phyloP scores from a whole-genome alignment of 768 basidiomycete genomes.

The Lactarius deliciosus region DNA sequence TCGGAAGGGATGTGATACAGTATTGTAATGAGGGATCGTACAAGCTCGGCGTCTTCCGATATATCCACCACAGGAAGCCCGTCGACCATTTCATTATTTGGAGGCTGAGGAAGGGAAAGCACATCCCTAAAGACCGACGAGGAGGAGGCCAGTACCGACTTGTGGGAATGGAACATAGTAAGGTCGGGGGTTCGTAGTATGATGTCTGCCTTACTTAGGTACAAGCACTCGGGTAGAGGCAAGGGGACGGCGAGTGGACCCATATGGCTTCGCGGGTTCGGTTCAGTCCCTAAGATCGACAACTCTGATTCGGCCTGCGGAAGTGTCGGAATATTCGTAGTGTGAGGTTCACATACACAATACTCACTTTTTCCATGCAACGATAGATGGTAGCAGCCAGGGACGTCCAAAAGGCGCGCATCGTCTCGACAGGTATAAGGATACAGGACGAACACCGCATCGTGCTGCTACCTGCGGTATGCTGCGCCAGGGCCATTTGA shows the following conservation, averaged over 20 bases:
- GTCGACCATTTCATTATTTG: background rate
- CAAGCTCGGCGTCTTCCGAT: slow-evolving; percentile 15
- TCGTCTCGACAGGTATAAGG: background rate
- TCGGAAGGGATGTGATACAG: background rate
- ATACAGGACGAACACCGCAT: background rate
- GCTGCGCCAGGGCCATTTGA: slow-evolving; percentile 2
- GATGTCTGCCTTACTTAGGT: slow-evolving; percentile 7
- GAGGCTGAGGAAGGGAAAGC: slow-evolving; percentile 32
- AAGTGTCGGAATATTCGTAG: background rate
- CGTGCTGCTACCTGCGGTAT: background rate
- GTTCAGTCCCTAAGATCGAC: background rate
- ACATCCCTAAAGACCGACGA: slow-evolving; percentile 37
- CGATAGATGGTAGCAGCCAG: background rate
- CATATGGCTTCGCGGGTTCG: no score
- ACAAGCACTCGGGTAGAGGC: background rate
- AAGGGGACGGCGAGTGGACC: no score
- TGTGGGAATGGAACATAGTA: slow-evolving; percentile 34
- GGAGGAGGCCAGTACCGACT: slow-evolving; percentile 34
- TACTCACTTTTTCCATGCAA: background rate
- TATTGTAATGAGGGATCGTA: background rate
- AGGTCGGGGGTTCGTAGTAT: slow-evolving; percentile 16
- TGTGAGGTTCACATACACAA: background rate
- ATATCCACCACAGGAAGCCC: slow-evolving; percentile 27
- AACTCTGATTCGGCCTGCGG: slow-evolving; percentile 4
- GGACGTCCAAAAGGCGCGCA: slow-evolving; percentile 12